phyloP scores from a whole-genome alignment of 768 basidiomycete species.

The Xanthoconium stramineum region DNA sequence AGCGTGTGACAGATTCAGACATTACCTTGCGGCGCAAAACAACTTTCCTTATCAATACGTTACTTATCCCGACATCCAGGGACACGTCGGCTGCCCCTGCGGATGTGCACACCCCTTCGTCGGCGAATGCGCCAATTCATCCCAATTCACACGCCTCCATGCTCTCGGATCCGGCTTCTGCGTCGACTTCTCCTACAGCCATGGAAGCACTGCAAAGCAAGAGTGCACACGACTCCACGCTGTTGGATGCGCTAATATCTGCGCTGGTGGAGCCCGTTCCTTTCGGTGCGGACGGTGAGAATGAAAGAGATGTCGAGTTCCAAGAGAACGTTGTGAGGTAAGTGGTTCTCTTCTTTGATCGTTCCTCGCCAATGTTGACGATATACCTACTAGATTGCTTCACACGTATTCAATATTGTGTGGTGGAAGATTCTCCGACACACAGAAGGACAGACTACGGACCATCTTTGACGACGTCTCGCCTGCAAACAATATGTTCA shows the following conservation, averaged over 20 bases:
- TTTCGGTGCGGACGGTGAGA: conserved; percentile 65
- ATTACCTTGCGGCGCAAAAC: conserved; percentile 75
- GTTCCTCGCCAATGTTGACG: background rate
- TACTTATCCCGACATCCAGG: conserved; percentile 52
- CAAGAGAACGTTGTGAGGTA: conserved; percentile 63
- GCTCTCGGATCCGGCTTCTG: conserved; percentile 48
- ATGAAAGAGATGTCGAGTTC: conserved; percentile 56
- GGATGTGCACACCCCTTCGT: conserved; percentile 21
- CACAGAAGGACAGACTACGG: conserved; percentile 30
- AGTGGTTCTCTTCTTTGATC: conserved; percentile 12
- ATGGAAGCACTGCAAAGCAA: conserved; percentile 43
- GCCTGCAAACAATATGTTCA: conserved; percentile 22
- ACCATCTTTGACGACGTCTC: conserved; percentile 24
- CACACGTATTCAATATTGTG: conserved; percentile 50
- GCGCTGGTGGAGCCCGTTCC: conserved; percentile 57
- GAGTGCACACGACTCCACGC: conserved; percentile 32
- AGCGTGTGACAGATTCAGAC: conserved; percentile 58
- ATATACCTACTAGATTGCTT: conserved; percentile 37
- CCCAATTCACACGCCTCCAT: conserved; percentile 72
- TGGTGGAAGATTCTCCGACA: conserved; percentile 29
- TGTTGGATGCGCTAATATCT: conserved; percentile 50
- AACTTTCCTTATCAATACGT: conserved; percentile 69
- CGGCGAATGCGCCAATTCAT: conserved; percentile 44
- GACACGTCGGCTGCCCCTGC: conserved; percentile 2
- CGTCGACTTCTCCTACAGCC: conserved; percentile 49